Evolutionary conservation across 2,329 filamentous ascomycete species (phyloP), one percentile per base, ranked within the genome.

Genomic region (Rhytidhysteron rufulum): DNA sequence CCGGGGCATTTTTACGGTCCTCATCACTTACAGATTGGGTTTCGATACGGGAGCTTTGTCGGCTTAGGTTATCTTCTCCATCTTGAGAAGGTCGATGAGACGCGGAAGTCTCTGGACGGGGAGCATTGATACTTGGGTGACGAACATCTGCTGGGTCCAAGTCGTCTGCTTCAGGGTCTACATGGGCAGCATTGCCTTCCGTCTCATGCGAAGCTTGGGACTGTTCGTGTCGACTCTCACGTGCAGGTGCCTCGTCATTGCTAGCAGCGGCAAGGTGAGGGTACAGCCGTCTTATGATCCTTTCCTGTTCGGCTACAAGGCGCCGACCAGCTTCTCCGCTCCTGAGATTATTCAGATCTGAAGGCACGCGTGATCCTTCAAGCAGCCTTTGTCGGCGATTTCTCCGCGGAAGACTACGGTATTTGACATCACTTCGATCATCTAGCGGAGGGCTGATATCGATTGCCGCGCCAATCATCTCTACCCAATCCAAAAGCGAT

Each of bases 361-460:
- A 54, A 25, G 44, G 50, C n/a, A 62, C 42, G 6, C 54, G 53
- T 6, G 48, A 42, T 13, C 52, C 52, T 21, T 67, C 63, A 11
- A 67, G 51, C n/a, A 60, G 33, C 15, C 63, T 58, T 43, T 66
- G 62, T 10, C 65, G 56, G 27, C 65, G 47, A 47, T 63, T 61
- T 21, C 71, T 56, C 21, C 71, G 60, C 5, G 72, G 72, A 11
- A 74, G 59, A 38, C 71, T 75, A 36, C 70, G 66, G 44, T 71
- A 71, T 35, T 66, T 59, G 13, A 65, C 65, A 40, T 68, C 65
- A 40, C 58, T 68, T 34, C 86, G 78, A 49, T 88, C 85, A 50
- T 89, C 85, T 29, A 88, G 74, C 1, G 83, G 79, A 1, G 78
- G 71, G 10, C 84, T 79, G 16, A 89, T 77, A 54, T 87, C 82